Conservation (phyloP, 139 green algal genomes). For the Tetraselmis chui region DNA sequence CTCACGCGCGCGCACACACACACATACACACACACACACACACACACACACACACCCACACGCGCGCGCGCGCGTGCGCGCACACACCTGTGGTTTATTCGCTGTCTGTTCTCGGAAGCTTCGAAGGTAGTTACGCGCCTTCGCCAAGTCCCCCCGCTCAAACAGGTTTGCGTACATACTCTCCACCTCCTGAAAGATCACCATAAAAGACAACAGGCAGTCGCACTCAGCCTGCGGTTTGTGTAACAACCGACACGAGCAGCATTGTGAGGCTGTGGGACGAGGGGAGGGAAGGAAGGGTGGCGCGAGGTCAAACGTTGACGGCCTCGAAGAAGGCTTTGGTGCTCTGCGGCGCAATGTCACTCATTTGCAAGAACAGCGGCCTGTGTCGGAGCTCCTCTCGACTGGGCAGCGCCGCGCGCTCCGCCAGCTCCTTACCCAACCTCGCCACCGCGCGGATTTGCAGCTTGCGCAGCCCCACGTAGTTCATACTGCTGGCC, state of each 20-base stretch:
- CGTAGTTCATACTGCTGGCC: not conserved
- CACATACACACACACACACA: too few species aligned
- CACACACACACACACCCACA: too few species aligned
- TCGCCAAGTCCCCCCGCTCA: not conserved
- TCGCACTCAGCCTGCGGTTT: too few species aligned
- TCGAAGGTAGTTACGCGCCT: not conserved
- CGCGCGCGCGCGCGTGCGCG: too few species aligned
- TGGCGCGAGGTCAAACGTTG: too few species aligned
- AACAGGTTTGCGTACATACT: not conserved
- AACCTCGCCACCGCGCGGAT: not conserved
- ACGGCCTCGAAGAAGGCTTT: not conserved
- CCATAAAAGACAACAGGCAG: too few species aligned
- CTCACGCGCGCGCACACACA: too few species aligned
- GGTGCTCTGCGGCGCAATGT: not conserved
- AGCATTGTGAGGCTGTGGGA: too few species aligned
- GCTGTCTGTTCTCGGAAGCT: not conserved
- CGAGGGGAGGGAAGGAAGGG: too few species aligned
- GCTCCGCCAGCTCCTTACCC: not conserved
- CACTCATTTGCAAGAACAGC: not conserved
- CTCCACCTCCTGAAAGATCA: not conserved
- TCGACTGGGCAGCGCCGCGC: not conserved
- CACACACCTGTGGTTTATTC: not conserved
- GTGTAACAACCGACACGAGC: too few species aligned
- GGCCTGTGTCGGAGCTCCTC: not conserved
- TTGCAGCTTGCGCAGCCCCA: not conserved